Evolutionary conservation across 345 rosid genomes (phyloP).

Genomic region (Eucalyptus polybractea): DNA sequence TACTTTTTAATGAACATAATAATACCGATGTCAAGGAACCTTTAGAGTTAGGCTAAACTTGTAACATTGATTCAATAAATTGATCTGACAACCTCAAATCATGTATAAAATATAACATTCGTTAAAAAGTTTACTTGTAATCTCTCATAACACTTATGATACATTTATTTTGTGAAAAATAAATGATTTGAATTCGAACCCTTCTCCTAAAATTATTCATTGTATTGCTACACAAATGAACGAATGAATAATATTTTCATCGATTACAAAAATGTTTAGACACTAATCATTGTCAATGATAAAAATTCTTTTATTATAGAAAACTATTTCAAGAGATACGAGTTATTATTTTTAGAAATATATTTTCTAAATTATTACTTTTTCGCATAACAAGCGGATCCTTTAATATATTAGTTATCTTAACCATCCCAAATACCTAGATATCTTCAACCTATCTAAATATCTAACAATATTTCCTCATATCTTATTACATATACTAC

Average conservation of each 20-base stretch:
- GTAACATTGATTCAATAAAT: not conserved
- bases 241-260: not conserved
- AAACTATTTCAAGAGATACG: not conserved
- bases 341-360: not conserved
- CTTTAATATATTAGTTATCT: not conserved
- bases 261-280: not conserved
- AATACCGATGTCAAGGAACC: not conserved
- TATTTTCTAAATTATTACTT: not conserved
- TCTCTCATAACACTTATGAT: not conserved
- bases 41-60: not conserved
- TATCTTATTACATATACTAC: too few relatives aligned
- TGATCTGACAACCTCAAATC: not conserved
- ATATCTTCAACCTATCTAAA: not conserved
- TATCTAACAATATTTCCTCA: not conserved
- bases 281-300: not conserved
- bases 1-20: not conserved
- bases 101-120: not conserved
- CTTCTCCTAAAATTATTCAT: not conserved
- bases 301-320: not conserved
- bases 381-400: not conserved
- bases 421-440: not conserved
- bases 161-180: not conserved
- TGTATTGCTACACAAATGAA: not conserved
- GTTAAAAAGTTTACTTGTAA: not conserved
- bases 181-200: not conserved